Conservation (phyloP, 2,329 filamentous ascomycete species). For the Trichoderma endophyticum region DNA sequence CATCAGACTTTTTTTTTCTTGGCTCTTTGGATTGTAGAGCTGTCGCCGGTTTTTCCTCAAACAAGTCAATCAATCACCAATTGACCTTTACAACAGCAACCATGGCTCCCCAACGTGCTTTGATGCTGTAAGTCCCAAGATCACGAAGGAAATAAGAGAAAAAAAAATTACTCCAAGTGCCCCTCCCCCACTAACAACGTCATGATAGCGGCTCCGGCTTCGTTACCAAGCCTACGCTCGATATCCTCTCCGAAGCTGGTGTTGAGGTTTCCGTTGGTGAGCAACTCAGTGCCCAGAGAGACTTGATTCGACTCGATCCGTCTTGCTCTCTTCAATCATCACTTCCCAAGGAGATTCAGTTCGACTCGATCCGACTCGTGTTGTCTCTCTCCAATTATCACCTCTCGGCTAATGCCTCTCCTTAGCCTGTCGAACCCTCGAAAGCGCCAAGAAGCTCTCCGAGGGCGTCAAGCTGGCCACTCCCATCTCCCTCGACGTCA, state of each 20-base stretch:
- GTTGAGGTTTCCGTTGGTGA: slow-evolving; percentile 59
- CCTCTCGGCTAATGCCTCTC: not conserved
- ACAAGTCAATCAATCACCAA: not conserved
- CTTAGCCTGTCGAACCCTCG: slow-evolving; percentile 75
- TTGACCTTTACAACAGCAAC: not conserved
- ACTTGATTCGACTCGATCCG: not conserved
- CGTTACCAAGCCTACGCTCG: slow-evolving; percentile 51
- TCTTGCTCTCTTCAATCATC: not conserved
- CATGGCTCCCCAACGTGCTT: slow-evolving; percentile 5
- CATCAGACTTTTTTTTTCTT: not conserved
- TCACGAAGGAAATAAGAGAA: too few species aligned
- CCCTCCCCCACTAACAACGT: slow-evolving; percentile 3
- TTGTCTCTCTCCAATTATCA: not conserved
- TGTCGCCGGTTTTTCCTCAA: not conserved
- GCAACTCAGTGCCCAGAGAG: not conserved
- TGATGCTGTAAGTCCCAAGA: slow-evolving; percentile 1
- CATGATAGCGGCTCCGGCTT: slow-evolving; percentile 1
- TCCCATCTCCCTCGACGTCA: slow-evolving; percentile 83
- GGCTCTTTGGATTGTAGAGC: not conserved
- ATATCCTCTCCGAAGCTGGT: slow-evolving; percentile 59
- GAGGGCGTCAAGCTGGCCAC: slow-evolving; percentile 68
- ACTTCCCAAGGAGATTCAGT: not conserved
- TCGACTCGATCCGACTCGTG: too few species aligned
- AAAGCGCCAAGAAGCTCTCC: slow-evolving; percentile 70
- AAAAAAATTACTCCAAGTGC: not conserved